Base-by-base conservation (phyloP, 257 asterid species). In the Capsicum chinense region DNA sequence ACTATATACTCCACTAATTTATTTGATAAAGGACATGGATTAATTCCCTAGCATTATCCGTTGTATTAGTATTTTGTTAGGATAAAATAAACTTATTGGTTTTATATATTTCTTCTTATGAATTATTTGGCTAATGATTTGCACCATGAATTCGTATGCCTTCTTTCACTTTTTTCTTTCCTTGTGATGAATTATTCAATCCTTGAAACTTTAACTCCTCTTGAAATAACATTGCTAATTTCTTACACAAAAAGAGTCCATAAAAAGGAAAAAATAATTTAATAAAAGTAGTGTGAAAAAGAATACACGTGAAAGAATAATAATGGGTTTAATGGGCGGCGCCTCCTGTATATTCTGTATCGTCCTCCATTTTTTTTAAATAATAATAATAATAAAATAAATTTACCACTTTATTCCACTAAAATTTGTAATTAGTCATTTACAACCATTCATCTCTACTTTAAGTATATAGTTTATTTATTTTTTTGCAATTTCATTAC, bases 331-430 rank as follows among this genome's bases (percentile, higher is more conserved):
- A 50, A 26, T 26, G 81, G 81, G 60, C 63, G 81, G 81, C 81
- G 47, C 48, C 64, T 76, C 81, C 48, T 76, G 64, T 76, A 14
- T 26, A 14, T 26, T 76, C 5, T 76, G 19, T 13, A 52, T 52
- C 14, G 81, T 26, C 81, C 26, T 21, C 2, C 17, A 52, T 6
- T n/a, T 12, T 48, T 11, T 47, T 21, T 4, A 3, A 64, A 11
- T 5, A 0, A 1, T 0, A 11, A 54, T 62, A 9, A 3, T 26
- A 8, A n/a, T 7, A 0, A 60, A 60, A 6, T 4, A 56, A 5
- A 14, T 1, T 74, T 74, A 26, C 81, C 48, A 26, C 63, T 52
- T 52, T 52, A 48, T 59, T 44, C 78, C 84, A 81, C 84, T 81
- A 62, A 48, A 62, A 15, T 58, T 19, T 56, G 59, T 44, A 76